Conservation (phyloP, 306 rosid species). For the Fagus crenata region DNA sequence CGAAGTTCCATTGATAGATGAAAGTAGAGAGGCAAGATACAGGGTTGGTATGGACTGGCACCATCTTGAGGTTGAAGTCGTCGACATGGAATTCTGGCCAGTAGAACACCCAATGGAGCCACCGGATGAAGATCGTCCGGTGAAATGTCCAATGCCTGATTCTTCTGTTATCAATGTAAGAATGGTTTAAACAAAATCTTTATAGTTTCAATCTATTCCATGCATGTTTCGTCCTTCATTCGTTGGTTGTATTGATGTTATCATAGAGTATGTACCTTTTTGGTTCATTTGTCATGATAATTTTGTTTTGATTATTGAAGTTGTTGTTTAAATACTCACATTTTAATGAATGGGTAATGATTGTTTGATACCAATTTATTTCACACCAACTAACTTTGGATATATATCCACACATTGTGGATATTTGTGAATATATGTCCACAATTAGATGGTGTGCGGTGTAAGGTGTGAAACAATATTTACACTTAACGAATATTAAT, state of each 20-base stretch:
- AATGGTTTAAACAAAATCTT: constrained; percentile 3
- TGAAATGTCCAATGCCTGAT: constrained; percentile 88
- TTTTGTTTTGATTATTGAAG: not conserved
- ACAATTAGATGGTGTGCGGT: no score
- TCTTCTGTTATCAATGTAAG: constrained; percentile 76
- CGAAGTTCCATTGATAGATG: constrained; percentile 44
- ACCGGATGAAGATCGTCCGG: constrained; percentile 87
- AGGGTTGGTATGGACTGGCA: constrained; percentile 40
- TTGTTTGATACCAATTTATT: no score
- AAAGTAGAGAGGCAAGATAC: constrained; percentile 25
- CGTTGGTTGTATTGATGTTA: not conserved
- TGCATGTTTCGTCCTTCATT: not conserved
- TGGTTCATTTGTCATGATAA: not conserved
- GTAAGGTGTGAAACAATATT: no score
- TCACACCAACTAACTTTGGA: no score
- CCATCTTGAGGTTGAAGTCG: constrained; percentile 47
- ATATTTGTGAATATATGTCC: no score
- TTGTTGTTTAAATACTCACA: not conserved
- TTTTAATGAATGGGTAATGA: not conserved
- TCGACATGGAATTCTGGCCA: constrained; percentile 75
- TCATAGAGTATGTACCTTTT: not conserved
- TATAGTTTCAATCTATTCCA: not conserved
- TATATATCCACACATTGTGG: no score
- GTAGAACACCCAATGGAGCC: constrained; percentile 92
- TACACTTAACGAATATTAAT: not conserved